These are phyloP conservation scores for Immersiporthe knoxdaviesiana DNA, from an alignment of 2,329 filamentous ascomycete genomes.

Conservation along the genomic window DNA sequence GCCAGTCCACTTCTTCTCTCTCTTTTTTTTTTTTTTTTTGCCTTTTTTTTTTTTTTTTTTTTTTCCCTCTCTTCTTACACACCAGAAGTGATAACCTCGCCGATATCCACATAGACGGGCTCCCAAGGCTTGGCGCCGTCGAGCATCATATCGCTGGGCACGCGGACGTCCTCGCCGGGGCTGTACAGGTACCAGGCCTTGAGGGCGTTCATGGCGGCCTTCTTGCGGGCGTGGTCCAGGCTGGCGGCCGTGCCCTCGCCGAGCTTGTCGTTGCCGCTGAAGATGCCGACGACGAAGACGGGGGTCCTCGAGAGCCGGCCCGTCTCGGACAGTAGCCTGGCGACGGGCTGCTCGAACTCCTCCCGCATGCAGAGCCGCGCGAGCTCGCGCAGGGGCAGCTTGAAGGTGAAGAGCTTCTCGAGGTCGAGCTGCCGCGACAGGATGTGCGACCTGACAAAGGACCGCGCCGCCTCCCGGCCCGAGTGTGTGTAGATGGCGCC, in stretches of 20 bases:
- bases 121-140: conserved; percentile 66
- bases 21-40: too few relatives aligned
- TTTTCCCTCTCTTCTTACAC: too few relatives aligned
- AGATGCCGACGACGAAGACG: conserved; percentile 93
- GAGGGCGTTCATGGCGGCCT: conserved; percentile 82
- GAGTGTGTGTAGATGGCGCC: conserved; percentile 86
- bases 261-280: conserved; percentile 86
- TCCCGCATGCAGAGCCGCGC: conserved; percentile 83
- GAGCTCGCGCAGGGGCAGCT: conserved; percentile 81
- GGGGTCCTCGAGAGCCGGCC: conserved; percentile 82
- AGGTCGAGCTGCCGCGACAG: conserved; percentile 79
- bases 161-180: conserved; percentile 65
- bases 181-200: conserved; percentile 98
- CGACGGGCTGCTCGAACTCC: conserved; percentile 84
- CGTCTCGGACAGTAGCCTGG: conserved; percentile 87
- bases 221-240: conserved; percentile 74
- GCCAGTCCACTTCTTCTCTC: not conserved
- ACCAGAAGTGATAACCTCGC: conserved; percentile 63
- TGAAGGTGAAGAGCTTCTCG: conserved; percentile 79
- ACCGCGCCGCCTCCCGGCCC: conserved; percentile 76
- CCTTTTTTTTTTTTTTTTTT: too few relatives aligned
- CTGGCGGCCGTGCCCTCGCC: conserved; percentile 85
- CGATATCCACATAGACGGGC: conserved; percentile 70
- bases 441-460: conserved; percentile 83
- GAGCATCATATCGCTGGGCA: conserved; percentile 72